Conservation (phyloP, 805 yeast species). For the Saccharomyces eubayanus region DNA sequence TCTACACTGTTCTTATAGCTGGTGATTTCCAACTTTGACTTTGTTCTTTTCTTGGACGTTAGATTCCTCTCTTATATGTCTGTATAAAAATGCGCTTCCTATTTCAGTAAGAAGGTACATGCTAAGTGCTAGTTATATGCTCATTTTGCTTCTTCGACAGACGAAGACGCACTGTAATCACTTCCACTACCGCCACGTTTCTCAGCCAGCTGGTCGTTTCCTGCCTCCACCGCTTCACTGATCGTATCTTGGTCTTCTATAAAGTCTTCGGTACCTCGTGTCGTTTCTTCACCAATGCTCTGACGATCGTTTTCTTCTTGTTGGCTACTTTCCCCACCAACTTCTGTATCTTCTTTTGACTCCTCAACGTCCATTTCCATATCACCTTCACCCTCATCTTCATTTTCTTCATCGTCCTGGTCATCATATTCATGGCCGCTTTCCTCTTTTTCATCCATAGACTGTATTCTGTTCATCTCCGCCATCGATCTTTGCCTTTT, state of each 20-base stretch:
- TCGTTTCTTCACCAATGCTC: background rate
- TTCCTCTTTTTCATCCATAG: background rate
- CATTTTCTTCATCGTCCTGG: slow-evolving; percentile 5
- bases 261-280: background rate
- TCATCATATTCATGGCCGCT: slow-evolving; percentile 5
- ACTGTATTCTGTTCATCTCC: background rate
- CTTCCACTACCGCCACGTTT: background rate
- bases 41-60: background rate
- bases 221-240: background rate
- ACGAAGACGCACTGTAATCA: background rate
- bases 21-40: background rate
- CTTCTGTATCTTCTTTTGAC: slow-evolving; percentile 1
- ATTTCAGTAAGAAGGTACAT: background rate
- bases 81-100: background rate
- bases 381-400: slow-evolving; percentile 1
- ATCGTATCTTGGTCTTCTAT: background rate
- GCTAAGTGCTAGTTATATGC: background rate
- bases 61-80: background rate
- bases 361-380: slow-evolving; percentile 4
- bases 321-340: slow-evolving; percentile 1
- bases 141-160: background rate
- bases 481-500: slow-evolving; percentile 6
- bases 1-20: background rate
- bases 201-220: background rate
- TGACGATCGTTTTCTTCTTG: slow-evolving; percentile 3